Base-by-base conservation (phyloP, 2,329 filamentous ascomycete genomes). In the Lizonia empirigonia region DNA sequence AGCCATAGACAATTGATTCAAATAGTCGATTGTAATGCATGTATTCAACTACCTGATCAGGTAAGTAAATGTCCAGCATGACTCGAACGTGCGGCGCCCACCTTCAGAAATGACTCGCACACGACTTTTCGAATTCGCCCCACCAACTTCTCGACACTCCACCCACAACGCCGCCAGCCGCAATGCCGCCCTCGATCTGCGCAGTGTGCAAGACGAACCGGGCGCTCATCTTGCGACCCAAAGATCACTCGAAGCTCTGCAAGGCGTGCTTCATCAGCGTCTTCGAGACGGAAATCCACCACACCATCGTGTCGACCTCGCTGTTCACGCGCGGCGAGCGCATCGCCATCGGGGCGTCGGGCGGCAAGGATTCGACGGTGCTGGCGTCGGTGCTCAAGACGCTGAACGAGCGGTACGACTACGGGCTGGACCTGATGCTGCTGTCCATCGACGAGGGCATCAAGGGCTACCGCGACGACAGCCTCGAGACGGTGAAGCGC, bases 381-480 rank as follows among this genome's bases (percentile, higher is more conserved):
- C 81, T 99, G 9, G 94, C 94, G 4, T 95, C 91, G 0, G 92
- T 99, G 0, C 81, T 99, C 44, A 97, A 97, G 73, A 96, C 91
- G 0, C 79, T 99, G 3, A 97, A 99, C 64, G 90, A 96, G 71
- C 85, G 92, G 36, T 85, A 97, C 70, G 80, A 87, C 59, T 97
- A 97, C 71, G 90, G 88, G 1, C 78, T 99, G 5, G 85, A 97
- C 34, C 81, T 99, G 2, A 83, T 95, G 0, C 80, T 99, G 0
- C 81, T 99, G 33, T 95, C 90, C 55, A 93, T 99, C 64, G 94
- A 99, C 62, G 95, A 99, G 74, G 94, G 94, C 6, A 99, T 99
- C 77, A 94, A 90, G 65, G 94, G 94, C 6, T 99, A 99, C 69
- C 84, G 95, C 54, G 95, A 99, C 70, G 94, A 99, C 74, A 95